Evolutionary conservation across 2,329 filamentous ascomycete species (phyloP), one percentile per base, ranked within the genome.

Genomic region (Fusarium beomiforme): DNA sequence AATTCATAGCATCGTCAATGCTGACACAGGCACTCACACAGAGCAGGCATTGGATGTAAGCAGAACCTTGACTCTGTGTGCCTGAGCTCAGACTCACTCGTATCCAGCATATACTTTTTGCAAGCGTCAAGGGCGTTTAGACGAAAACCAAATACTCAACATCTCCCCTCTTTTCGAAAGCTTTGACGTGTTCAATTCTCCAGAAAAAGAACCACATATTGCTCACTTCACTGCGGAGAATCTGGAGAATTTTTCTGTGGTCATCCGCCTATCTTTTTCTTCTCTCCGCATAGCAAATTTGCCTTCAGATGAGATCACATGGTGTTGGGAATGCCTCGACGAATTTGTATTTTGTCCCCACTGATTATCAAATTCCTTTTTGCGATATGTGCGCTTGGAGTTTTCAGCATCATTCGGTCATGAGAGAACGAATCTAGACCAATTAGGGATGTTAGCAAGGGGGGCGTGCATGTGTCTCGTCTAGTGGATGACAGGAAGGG

Each of bases 121-220:
- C 44, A 71, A 37, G 73, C 73, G 73, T 75, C 71, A 74, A 69
- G 69, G 66, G 73, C 73, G 73, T 74, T 39, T 72, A 42, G 13
- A 55, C 29, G 41, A 69, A 74, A 71, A 54, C 21, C 26, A 39
- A 65, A 43, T 39, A n/a, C n/a, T 42, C 33, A 67, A 36, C 19
- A 29, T 42, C 31, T 55, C 37, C 33, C 39, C 29, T 61, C 12
- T 16, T 63, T 41, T 42, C 14, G 14, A 31, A 39, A 71, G 44
- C 50, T 65, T 69, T 65, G 57, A 71, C 50, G 42, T 50, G 57
- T 46, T 23, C 37, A 43, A 29, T 53, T 50, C 54, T 55, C 65
- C 65, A 51, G 54, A 49, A 64, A 62, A 34, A 41, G 47, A 54
- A 39, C 55, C 39, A 70, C 67, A 53, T 55, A 37, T 33, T 59